phyloP scores from a whole-genome alignment of 129 eudicot genomes.

The Chrysanthemum seticuspe region DNA sequence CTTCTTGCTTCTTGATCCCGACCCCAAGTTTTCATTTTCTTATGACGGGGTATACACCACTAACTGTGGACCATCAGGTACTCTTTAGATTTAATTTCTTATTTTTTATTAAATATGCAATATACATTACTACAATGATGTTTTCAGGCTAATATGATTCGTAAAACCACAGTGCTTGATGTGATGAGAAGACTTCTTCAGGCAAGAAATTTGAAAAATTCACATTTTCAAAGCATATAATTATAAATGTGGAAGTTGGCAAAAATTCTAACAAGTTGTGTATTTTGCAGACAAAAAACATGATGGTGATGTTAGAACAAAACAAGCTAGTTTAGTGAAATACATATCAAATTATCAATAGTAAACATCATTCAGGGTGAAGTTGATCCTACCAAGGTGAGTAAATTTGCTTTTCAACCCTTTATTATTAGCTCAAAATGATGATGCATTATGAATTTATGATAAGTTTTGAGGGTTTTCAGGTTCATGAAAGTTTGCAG shows the following conservation, averaged over 20 bases:
- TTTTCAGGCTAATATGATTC: slow-evolving; percentile 80
- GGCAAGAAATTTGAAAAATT: too few species aligned
- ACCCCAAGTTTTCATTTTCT: slow-evolving; percentile 95
- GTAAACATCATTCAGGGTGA: slow-evolving; percentile 92
- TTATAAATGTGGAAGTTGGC: not conserved
- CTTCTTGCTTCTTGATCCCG: slow-evolving; percentile 94
- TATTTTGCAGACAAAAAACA: slow-evolving; percentile 76
- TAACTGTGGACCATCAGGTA: slow-evolving; percentile 92
- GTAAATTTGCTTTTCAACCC: not conserved
- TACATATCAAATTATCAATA: slow-evolving; percentile 60
- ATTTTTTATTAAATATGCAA: not conserved
- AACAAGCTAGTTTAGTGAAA: slow-evolving; percentile 87
- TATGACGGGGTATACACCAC: slow-evolving; percentile 86
- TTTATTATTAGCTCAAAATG: not conserved
- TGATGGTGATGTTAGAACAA: slow-evolving; percentile 88
- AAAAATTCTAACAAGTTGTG: not conserved
- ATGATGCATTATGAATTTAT: slow-evolving; percentile 15
- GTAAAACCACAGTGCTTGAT: slow-evolving; percentile 91
- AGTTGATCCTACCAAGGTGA: slow-evolving; percentile 94
- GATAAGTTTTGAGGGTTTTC: slow-evolving; percentile 5
- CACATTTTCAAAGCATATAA: too few species aligned
- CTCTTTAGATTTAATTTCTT: not conserved
- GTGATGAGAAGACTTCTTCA: slow-evolving; percentile 49
- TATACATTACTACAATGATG: not conserved
- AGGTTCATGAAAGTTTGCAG: slow-evolving; percentile 94